Evolutionary conservation across 257 asterid species (phyloP).

Genomic region (Lycium barbarum): DNA sequence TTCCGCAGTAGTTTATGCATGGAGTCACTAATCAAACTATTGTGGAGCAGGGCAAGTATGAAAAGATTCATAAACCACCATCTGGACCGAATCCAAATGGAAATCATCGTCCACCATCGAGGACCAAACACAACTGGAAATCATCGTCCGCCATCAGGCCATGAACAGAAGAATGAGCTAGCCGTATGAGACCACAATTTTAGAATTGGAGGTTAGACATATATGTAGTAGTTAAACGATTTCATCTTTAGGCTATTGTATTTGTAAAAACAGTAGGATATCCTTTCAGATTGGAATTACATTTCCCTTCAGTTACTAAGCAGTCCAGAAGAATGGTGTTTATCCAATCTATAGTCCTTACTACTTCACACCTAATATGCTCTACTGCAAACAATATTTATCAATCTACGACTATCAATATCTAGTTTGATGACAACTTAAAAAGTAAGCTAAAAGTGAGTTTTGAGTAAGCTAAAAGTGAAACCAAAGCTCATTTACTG

Average conservation of each 20-base stretch:
- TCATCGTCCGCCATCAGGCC: conserved; percentile 29
- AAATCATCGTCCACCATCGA: conserved; percentile 64
- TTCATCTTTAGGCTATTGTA: conserved; percentile 29
- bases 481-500: neutral
- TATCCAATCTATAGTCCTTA: neutral
- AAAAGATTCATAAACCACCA: conserved; percentile 57
- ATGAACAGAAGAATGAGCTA: conserved; percentile 38
- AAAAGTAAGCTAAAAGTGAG: neutral
- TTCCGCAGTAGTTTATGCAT: neutral
- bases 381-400: neutral
- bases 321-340: neutral
- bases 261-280: conserved; percentile 26
- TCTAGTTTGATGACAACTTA: neutral
- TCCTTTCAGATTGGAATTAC: conserved; percentile 23
- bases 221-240: conserved; percentile 15
- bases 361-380: neutral
- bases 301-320: conserved; percentile 21
- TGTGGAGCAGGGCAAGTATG: conserved; percentile 42
- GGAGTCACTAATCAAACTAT: conserved; percentile 37
- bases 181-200: conserved; percentile 29
- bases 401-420: conserved; percentile 18
- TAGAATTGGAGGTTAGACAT: conserved; percentile 39
- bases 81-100: conserved; percentile 75
- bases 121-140: conserved; percentile 23
- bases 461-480: neutral